Percentiles rank a stretch among this genome's conserved stretches.
phyloP scores from a whole-genome alignment of 768 basidiomycete species.

The Tylopilus rubrobrunneus region DNA sequence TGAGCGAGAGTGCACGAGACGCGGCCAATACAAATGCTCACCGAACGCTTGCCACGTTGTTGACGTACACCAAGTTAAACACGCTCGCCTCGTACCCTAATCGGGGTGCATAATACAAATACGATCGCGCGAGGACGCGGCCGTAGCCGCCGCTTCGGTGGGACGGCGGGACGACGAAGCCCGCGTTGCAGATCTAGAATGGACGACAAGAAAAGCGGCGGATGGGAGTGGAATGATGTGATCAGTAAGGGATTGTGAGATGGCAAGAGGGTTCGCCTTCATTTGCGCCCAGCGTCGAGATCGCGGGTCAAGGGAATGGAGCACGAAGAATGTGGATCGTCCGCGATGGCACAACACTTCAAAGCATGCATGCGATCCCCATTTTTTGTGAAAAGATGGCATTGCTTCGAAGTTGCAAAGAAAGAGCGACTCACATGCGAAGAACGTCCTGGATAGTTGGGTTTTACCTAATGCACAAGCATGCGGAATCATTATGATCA shows the following conservation, averaged over 20 bases:
- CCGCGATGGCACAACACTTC: background rate
- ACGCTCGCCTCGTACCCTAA: conserved; percentile 77
- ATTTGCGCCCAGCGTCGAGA: conserved; percentile 4
- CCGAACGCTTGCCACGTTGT: conserved; percentile 74
- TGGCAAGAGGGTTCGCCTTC: background rate
- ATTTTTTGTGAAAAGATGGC: background rate
- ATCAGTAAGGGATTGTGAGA: background rate
- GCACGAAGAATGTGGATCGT: background rate
- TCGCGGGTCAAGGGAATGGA: background rate
- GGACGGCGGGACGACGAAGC: conserved; percentile 71
- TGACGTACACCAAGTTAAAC: conserved; percentile 89
- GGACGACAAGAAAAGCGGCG: background rate
- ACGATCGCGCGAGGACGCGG: conserved; percentile 68
- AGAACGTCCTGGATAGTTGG: conserved; percentile 87
- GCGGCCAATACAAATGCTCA: conserved; percentile 19
- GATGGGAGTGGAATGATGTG: background rate
- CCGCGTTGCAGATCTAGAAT: conserved; percentile 78
- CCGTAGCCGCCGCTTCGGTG: conserved; percentile 70
- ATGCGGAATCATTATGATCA: background rate
- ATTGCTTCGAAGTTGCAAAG: background rate
- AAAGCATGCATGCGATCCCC: background rate
- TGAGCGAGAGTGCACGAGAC: background rate
- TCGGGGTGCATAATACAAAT: conserved; percentile 73
- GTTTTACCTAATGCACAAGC: conserved; percentile 52
- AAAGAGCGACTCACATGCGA: conserved; percentile 69